Conservation (phyloP, 768 basidiomycete genomes). For the Mycena belliarum region DNA sequence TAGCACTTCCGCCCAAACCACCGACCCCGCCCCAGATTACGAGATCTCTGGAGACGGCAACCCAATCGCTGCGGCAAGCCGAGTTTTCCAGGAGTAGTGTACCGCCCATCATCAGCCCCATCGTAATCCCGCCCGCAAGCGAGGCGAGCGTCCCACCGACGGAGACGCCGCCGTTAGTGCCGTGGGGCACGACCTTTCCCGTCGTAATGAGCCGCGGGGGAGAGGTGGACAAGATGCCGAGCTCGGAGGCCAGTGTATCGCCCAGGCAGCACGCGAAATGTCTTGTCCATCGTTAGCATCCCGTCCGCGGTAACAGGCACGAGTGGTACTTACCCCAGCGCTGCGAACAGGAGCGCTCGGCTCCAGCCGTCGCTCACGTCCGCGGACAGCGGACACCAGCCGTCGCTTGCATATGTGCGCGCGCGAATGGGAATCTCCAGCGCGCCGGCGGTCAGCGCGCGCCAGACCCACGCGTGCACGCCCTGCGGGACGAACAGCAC, state of each 20-base stretch:
- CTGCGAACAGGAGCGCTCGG: slow-evolving; percentile 60
- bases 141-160: slow-evolving; percentile 74
- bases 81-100: slow-evolving; percentile 64
- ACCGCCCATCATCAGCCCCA: slow-evolving; percentile 63
- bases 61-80: slow-evolving; percentile 46
- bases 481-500: slow-evolving; percentile 49
- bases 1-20: slow-evolving; percentile 76
- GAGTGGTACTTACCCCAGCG: slow-evolving; percentile 64
- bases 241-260: slow-evolving; percentile 91
- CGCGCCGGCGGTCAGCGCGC: slow-evolving; percentile 25
- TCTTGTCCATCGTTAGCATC: slow-evolving; percentile 37
- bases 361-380: slow-evolving; percentile 52
- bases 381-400: slow-evolving; percentile 66
- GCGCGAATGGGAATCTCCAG: slow-evolving; percentile 22
- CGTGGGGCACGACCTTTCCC: slow-evolving; percentile 71
- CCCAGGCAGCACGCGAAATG: slow-evolving; percentile 90
- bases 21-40: slow-evolving; percentile 67
- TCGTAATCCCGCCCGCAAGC: slow-evolving; percentile 66
- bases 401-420: slow-evolving; percentile 36
- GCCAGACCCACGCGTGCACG: slow-evolving; percentile 36
- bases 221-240: slow-evolving; percentile 78
- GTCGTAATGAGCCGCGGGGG: slow-evolving; percentile 81
- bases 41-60: slow-evolving; percentile 40
- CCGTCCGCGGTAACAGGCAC: not conserved
- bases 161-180: slow-evolving; percentile 90